Conservation (phyloP, 2,329 filamentous ascomycete genomes). For the Xylaria sp. region DNA sequence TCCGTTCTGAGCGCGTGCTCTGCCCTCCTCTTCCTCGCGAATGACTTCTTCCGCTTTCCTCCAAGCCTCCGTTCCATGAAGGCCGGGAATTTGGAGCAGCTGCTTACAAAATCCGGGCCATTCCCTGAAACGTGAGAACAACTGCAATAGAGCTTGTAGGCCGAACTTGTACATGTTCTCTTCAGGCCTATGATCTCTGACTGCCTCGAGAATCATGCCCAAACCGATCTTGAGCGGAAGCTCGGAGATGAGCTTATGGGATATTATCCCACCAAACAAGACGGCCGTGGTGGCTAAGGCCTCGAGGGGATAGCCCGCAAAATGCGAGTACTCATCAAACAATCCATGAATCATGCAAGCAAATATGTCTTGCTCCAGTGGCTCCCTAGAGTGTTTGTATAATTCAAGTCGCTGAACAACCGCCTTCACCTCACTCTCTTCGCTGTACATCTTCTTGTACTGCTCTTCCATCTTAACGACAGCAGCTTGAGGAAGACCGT, state of each 20-base stretch:
- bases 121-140: slow-evolving; percentile 75
- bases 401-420: slow-evolving; percentile 78
- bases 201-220: slow-evolving; percentile 95
- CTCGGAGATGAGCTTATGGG: slow-evolving; percentile 83
- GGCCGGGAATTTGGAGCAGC: slow-evolving; percentile 71
- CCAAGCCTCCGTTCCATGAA: slow-evolving; percentile 80
- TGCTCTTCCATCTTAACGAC: slow-evolving; percentile 94
- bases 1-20: slow-evolving; percentile 51
- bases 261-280: slow-evolving; percentile 93
- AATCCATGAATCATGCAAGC: slow-evolving; percentile 97
- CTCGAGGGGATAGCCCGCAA: slow-evolving; percentile 91
- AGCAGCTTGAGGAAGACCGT: slow-evolving; percentile 70
- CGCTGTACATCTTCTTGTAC: slow-evolving; percentile 96
- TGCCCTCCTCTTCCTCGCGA: slow-evolving; percentile 59
- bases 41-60: slow-evolving; percentile 77
- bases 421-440: slow-evolving; percentile 77
- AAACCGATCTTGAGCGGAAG: slow-evolving; percentile 90
- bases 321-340: slow-evolving; percentile 95
- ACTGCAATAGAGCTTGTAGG: slow-evolving; percentile 85
- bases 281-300: slow-evolving; percentile 93
- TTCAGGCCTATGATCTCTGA: slow-evolving; percentile 75
- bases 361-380: slow-evolving; percentile 87
- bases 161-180: slow-evolving; percentile 98
- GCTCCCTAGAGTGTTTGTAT: slow-evolving; percentile 82
- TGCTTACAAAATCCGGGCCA: slow-evolving; percentile 95